Percentiles rank a stretch among this genome's conserved stretches.
Conservation (phyloP, 768 basidiomycete species). For the Kwoniella dejecticola region DNA sequence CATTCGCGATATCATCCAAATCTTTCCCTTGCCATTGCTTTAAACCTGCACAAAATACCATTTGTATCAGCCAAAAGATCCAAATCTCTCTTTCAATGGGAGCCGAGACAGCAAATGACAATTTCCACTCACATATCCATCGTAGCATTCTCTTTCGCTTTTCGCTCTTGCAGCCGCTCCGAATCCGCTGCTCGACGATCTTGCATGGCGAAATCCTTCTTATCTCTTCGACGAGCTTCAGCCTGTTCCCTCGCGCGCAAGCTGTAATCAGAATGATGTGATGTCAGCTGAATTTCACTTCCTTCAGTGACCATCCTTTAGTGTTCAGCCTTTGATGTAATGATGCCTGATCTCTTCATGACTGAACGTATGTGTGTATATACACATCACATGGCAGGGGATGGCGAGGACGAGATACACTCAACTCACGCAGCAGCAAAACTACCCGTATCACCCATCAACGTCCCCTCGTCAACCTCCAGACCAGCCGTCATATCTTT, state of each 20-base stretch:
- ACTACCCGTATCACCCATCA: conserved; percentile 75
- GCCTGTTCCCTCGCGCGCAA: conserved; percentile 74
- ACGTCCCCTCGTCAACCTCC: conserved; percentile 74
- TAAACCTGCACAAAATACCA: conserved; percentile 60
- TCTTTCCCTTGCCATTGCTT: conserved; percentile 80
- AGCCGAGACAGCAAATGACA: too few species aligned
- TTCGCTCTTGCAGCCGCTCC: conserved; percentile 67
- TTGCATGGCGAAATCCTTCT: conserved; percentile 37
- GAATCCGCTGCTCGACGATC: conserved; percentile 61
- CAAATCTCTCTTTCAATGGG: too few species aligned
- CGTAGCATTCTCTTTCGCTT: conserved; percentile 82
- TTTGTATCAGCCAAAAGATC: too few species aligned
- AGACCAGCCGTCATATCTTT: conserved; percentile 70
- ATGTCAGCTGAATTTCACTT: too few species aligned
- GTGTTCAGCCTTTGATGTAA: too few species aligned
- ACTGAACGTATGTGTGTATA: too few species aligned
- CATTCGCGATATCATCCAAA: conserved; percentile 63
- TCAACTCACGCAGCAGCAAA: conserved; percentile 71
- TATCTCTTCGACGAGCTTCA: conserved; percentile 64
- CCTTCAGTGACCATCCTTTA: too few species aligned
- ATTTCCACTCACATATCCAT: conserved; percentile 76
- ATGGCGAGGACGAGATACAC: background rate
- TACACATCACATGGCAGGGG: background rate
- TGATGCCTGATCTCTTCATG: too few species aligned
- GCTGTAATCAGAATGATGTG: conserved; percentile 57